phyloP scores from a whole-genome alignment of 805 yeast genomes.

The Lachancea sp. region DNA sequence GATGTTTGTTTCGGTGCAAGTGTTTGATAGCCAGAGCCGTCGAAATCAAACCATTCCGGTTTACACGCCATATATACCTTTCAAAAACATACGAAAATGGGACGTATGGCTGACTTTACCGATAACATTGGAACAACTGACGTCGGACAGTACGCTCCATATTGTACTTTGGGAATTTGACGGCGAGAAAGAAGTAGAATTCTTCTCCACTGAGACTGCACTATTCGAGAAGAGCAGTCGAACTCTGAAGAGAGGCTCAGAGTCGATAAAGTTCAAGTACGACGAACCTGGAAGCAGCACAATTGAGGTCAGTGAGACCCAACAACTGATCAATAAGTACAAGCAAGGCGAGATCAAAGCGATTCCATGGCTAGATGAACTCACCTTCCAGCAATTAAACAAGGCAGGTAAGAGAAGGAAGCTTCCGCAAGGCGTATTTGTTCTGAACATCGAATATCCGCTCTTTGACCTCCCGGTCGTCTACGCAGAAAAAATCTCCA shows the following conservation, averaged over 20 bases:
- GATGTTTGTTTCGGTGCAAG: conserved; percentile 41
- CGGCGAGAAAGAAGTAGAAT: conserved; percentile 44
- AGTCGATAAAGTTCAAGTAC: conserved; percentile 41
- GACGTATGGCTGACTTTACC: conserved; percentile 71
- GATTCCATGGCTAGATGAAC: conserved; percentile 67
- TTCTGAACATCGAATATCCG: conserved; percentile 49
- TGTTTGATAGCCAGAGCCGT: conserved; percentile 36
- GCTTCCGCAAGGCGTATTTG: conserved; percentile 27
- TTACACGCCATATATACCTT: conserved; percentile 43
- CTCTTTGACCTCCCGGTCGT: conserved; percentile 69
- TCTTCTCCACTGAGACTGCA: conserved; percentile 55
- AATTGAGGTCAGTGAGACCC: conserved; percentile 34
- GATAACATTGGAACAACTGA: conserved; percentile 63
- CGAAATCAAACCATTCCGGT: conserved; percentile 46
- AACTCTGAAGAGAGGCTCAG: conserved; percentile 66
- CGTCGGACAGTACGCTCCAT: conserved; percentile 51
- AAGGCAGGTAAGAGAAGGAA: conserved; percentile 17
- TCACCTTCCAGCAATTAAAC: conserved; percentile 49
- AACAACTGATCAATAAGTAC: conserved; percentile 49
- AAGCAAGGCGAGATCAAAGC: conserved; percentile 60
- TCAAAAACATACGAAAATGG: conserved; percentile 49
- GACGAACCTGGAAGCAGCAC: conserved; percentile 29
- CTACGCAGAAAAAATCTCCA: conserved; percentile 50
- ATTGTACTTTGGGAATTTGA: conserved; percentile 65
- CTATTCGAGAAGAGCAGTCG: conserved; percentile 53